These are phyloP conservation scores for Pelargonium myrrhifolium DNA, from an alignment of 441 rosid species.

Conservation along the genomic window DNA sequence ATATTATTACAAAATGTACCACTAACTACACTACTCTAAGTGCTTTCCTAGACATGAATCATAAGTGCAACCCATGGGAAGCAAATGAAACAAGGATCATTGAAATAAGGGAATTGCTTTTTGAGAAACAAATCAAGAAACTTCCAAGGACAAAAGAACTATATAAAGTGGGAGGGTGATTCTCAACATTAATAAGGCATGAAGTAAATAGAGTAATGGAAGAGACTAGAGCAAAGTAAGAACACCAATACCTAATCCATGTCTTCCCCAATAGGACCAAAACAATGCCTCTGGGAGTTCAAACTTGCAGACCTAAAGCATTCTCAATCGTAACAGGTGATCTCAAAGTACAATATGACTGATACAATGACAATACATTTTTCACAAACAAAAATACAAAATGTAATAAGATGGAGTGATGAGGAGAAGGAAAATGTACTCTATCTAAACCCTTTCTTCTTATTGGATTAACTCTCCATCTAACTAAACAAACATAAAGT, in stretches of 20 bases:
- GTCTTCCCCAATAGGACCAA: constrained; percentile 1
- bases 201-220: not conserved
- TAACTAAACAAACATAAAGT: not conserved
- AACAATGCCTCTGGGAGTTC: not conserved
- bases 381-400: not conserved
- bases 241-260: not conserved
- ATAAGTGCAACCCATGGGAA: not conserved
- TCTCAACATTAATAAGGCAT: not conserved
- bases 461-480: too few species aligned
- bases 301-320: not conserved
- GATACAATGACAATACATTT: not conserved
- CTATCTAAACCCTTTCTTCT: not conserved
- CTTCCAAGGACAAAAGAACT: too few species aligned
- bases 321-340: not conserved
- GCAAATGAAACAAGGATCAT: not conserved
- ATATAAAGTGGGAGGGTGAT: not conserved
- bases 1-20: not conserved
- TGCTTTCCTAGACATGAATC: too few species aligned
- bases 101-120: not conserved
- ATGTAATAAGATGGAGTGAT: not conserved
- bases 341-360: not conserved
- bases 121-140: not conserved
- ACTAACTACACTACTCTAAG: too few species aligned
- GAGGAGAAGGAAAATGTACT: not conserved
- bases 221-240: not conserved